Percentiles rank a stretch among this genome's conserved stretches.
Conservation (phyloP, 1,139 yeast genomes). For the Candida neerlandica region DNA sequence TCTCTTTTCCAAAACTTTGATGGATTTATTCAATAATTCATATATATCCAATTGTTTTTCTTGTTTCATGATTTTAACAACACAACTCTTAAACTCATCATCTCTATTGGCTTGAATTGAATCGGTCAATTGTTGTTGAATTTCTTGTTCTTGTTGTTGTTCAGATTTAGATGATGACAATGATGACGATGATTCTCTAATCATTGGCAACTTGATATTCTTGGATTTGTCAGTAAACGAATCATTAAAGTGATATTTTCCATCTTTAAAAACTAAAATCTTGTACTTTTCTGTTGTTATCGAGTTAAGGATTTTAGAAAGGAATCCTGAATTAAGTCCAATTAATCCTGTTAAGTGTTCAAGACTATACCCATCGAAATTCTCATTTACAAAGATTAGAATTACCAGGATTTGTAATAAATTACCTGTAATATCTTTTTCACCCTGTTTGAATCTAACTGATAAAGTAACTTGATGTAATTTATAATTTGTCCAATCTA, state of each 20-base stretch:
- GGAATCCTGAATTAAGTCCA: conserved; percentile 28
- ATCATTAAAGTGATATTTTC: conserved; percentile 24
- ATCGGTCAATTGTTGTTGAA: conserved; percentile 1
- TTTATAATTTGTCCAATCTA: conserved; percentile 35
- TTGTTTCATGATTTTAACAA: conserved; percentile 39
- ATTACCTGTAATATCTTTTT: conserved; percentile 39
- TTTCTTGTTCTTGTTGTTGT: conserved; percentile 6
- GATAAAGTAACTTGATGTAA: conserved; percentile 38
- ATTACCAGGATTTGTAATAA: conserved; percentile 42
- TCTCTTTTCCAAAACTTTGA: conserved; percentile 22
- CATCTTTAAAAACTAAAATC: conserved; percentile 23
- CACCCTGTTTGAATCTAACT: conserved; percentile 31
- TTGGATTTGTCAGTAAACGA: conserved; percentile 31
- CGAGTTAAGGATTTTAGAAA: conserved; percentile 32
- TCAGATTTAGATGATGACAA: conserved; percentile 22
- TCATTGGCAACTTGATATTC: conserved; percentile 36
- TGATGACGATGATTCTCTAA: conserved; percentile 27
- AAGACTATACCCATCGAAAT: conserved; percentile 18
- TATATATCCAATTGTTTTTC: conserved; percentile 22
- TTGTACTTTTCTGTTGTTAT: conserved; percentile 32
- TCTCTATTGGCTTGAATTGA: conserved; percentile 25
- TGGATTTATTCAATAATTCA: conserved; percentile 29
- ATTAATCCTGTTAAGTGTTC: conserved; percentile 25
- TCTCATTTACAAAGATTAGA: conserved; percentile 27
- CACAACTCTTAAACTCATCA: conserved; percentile 30